phyloP scores from a whole-genome alignment of 352 stramenopile species.

The Phytophthora nicotianae region DNA sequence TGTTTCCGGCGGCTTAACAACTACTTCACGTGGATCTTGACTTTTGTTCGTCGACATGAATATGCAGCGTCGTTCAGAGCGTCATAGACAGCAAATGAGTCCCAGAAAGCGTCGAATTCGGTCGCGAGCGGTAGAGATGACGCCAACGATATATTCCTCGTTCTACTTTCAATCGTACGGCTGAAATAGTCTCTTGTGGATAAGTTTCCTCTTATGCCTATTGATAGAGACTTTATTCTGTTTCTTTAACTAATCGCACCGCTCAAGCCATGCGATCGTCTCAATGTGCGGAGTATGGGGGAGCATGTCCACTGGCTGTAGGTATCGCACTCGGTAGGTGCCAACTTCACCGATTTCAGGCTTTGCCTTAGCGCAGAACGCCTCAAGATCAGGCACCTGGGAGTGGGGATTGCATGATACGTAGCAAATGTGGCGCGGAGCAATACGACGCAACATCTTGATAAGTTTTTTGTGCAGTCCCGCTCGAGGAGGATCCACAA shows the following conservation, averaged over 20 bases:
- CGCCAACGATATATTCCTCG: too few relatives aligned
- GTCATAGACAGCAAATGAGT: background rate
- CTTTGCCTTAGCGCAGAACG: slow-evolving; percentile 38
- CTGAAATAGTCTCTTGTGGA: too few relatives aligned
- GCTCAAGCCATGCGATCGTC: slow-evolving; percentile 72
- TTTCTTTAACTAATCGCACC: slow-evolving; percentile 15
- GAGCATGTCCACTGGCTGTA: slow-evolving; percentile 83
- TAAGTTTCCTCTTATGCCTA: background rate
- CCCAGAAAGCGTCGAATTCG: too few relatives aligned
- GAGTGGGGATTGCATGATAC: slow-evolving; percentile 80
- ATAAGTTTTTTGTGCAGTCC: slow-evolving; percentile 76
- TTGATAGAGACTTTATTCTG: slow-evolving; percentile 12
- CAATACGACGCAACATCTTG: slow-evolving; percentile 52
- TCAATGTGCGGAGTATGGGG: slow-evolving; percentile 83
- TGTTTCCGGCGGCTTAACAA: background rate
- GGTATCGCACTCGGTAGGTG: slow-evolving; percentile 46
- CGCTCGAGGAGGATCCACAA: slow-evolving; percentile 75
- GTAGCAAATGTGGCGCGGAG: slow-evolving; percentile 64
- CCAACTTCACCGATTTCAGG: slow-evolving; percentile 25
- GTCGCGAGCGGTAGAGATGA: too few relatives aligned
- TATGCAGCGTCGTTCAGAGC: background rate
- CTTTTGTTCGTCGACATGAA: slow-evolving; percentile 20
- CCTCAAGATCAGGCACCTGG: slow-evolving; percentile 62
- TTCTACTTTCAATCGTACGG: too few relatives aligned
- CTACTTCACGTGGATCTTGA: background rate